Base-by-base conservation (phyloP, 1,139 yeast genomes). In the Hyphopichia buzzinii region DNA sequence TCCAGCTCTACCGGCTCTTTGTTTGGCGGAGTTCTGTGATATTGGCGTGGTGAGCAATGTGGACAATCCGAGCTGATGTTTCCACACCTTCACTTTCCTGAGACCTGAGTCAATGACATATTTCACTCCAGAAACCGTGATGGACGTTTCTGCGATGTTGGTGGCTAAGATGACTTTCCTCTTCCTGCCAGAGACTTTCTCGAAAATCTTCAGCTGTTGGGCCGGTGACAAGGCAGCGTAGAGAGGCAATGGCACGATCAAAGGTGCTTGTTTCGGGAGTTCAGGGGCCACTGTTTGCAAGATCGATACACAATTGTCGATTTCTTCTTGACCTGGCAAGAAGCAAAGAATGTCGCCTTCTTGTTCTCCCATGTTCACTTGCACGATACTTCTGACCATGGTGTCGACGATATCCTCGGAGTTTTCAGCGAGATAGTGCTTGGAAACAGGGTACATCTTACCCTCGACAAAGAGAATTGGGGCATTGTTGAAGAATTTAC, bases 1-100 rank as follows among this genome's bases (percentile, higher is more conserved):
- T 47, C 99, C 99, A 19, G 98, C 98, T 73, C 99, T 86, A 58
- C 99, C 99, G 39, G 94, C 83, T 62, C 99, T 74, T 65, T 92
- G 99, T 30, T 84, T 78, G 0, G 98, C 98, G 29, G 96, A 85
- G 0, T 97, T 95, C 53, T 86, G 89, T 0, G 97, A 89, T 14
- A 94, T 83, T 1, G 98, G 92, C 0, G 94, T 88, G 0, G 97
- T 89, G 34, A 90, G 67, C 53, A 92, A 74, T 0, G 97, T 86
- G 10, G 96, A 94, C 31, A 92, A 72, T 0, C 97, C 97, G 29
- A 90, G 65, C 49, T 84, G 89, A 51, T 92, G 96, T 50, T 92
- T 79, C 96, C 97, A 92, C 1, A 90, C 94, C 48, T 92, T 86
- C 13, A 90, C 94, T 55, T 92, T 94, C 39, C 97, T 72, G 38